Percentiles rank a stretch among this genome's conserved stretches.
These are phyloP conservation scores for Fusarium sp. DNA, from an alignment of 2,329 filamentous ascomycete species.

Conservation along the genomic window DNA sequence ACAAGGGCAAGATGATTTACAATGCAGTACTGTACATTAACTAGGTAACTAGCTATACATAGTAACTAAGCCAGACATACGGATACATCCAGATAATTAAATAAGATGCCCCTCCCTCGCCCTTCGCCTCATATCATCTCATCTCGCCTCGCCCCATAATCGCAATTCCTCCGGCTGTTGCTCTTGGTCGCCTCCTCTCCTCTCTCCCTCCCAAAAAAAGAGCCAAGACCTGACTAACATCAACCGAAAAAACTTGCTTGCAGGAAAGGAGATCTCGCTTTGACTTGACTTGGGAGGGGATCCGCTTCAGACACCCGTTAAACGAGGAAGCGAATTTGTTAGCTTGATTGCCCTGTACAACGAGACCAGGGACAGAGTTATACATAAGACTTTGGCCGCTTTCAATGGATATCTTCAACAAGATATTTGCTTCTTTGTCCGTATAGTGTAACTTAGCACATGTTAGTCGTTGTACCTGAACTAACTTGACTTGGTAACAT, in stretches of 20 bases:
- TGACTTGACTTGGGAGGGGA: background rate
- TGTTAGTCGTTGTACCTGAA: background rate
- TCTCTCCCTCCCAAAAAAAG: background rate
- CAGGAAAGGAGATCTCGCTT: conserved; percentile 25
- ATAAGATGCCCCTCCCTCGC: background rate
- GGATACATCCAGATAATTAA: background rate
- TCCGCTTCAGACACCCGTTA: conserved; percentile 3
- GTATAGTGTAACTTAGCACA: conserved; percentile 7
- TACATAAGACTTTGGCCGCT: conserved; percentile 4
- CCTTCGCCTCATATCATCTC: conserved; percentile 15
- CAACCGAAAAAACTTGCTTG: conserved; percentile 11
- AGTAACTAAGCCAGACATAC: background rate
- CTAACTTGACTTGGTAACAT: background rate
- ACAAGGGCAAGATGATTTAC: background rate
- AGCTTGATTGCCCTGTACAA: conserved; percentile 41
- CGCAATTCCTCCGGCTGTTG: conserved; percentile 26
- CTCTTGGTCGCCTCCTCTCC: conserved; percentile 17
- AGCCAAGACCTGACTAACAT: conserved; percentile 27
- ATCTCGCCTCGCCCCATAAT: conserved; percentile 26
- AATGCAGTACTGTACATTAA: background rate
- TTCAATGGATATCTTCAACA: conserved; percentile 11
- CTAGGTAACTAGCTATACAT: conserved; percentile 3
- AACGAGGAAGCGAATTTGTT: conserved; percentile 28
- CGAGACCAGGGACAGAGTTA: conserved; percentile 16
- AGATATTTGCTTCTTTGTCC: background rate